These are phyloP conservation scores for Trypanosoma melophagium DNA, from an alignment of 208 protist species.

Conservation along the genomic window DNA sequence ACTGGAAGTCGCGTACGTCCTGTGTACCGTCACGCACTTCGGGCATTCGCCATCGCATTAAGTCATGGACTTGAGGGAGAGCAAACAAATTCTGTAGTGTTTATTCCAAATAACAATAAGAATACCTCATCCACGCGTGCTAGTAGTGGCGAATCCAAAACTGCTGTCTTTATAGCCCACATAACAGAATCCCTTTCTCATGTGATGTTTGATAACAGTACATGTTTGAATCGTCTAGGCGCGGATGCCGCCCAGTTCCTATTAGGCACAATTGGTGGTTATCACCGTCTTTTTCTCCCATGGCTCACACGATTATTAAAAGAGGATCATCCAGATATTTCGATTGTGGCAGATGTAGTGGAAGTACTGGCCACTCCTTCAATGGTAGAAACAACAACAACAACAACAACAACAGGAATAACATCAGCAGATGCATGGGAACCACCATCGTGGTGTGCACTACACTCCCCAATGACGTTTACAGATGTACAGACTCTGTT, in stretches of 20 bases:
- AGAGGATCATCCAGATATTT: slow-evolving; percentile 14
- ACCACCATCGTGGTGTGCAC: slow-evolving; percentile 30
- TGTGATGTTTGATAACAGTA: slow-evolving; percentile 32
- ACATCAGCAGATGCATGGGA: slow-evolving; percentile 19
- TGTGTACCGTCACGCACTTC: slow-evolving; percentile 71
- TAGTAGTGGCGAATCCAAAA: slow-evolving; percentile 3
- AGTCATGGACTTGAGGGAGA: slow-evolving; percentile 31
- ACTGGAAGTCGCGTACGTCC: slow-evolving; percentile 33
- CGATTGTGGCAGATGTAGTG: slow-evolving; percentile 21
- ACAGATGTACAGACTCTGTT: slow-evolving; percentile 26
- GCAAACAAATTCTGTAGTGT: slow-evolving; percentile 42
- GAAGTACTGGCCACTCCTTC: slow-evolving; percentile 15
- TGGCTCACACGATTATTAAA: slow-evolving; percentile 30
- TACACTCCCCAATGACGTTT: slow-evolving; percentile 27
- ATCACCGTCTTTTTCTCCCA: slow-evolving; percentile 72
- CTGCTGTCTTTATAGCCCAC: slow-evolving; percentile 26
- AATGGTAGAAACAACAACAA: not conserved
- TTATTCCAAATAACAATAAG: slow-evolving; percentile 32
- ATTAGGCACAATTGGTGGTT: slow-evolving; percentile 69
- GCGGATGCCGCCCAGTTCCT: slow-evolving; percentile 61
- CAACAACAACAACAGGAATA: not conserved
- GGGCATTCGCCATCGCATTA: slow-evolving; percentile 48
- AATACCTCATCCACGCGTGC: not conserved
- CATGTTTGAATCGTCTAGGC: slow-evolving; percentile 43
- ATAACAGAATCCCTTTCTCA: slow-evolving; percentile 36